phyloP scores from a whole-genome alignment of 495 filamentous ascomycete genomes.

The Podospora anserina region DNA sequence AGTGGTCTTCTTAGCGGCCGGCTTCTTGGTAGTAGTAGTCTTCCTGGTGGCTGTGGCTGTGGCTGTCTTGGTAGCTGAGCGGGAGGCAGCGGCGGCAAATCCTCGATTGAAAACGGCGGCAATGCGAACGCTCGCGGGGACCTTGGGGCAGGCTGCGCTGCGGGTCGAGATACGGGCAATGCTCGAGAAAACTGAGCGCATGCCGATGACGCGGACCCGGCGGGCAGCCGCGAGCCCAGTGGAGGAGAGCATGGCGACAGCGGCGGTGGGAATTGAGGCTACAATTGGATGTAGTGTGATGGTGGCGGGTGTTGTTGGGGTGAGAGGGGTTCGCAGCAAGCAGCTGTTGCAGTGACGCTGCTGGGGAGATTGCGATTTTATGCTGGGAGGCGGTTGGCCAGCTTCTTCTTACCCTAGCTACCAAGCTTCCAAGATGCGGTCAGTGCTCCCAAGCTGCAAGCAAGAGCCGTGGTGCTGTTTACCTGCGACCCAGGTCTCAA shows the following conservation, averaged over 20 bases:
- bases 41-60: constrained; percentile 22
- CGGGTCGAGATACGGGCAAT: background rate
- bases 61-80: constrained; percentile 15
- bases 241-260: constrained; percentile 29
- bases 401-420: background rate
- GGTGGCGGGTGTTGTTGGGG: background rate
- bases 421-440: background rate
- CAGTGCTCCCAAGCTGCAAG: background rate
- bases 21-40: constrained; percentile 20
- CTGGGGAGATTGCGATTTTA: constrained; percentile 18
- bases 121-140: constrained; percentile 17
- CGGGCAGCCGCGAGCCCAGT: constrained; percentile 30
- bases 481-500: background rate
- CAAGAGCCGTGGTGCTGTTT: background rate
- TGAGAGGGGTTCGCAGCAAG: background rate
- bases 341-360: background rate
- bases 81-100: constrained; percentile 26
- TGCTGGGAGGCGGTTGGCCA: constrained; percentile 11
- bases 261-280: background rate
- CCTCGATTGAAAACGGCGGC: constrained; percentile 23
- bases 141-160: constrained; percentile 4
- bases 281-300: constrained; percentile 12
- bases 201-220: constrained; percentile 19
- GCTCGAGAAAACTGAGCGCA: constrained; percentile 9
- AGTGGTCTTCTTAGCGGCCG: constrained; percentile 15